A percentile compares a stretch with the other conserved stretches of the same genome.
Conservation (phyloP, 768 basidiomycete genomes). For the Psilocybe cubensis region DNA sequence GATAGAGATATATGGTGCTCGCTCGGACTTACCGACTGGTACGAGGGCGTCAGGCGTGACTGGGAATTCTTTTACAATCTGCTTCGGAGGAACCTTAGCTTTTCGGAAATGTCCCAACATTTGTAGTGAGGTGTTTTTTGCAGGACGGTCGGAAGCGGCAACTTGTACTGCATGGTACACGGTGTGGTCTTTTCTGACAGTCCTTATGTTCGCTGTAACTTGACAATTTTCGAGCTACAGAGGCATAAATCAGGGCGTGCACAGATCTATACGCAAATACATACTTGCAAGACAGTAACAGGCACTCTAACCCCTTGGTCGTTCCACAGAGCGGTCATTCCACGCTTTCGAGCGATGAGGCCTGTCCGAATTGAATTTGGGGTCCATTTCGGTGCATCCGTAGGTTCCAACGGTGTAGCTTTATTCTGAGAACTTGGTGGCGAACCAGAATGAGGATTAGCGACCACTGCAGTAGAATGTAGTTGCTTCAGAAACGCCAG, state of each 20-base stretch:
- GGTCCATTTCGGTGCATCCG: conserved; percentile 68
- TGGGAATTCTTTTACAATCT: conserved; percentile 84
- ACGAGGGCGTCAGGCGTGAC: conserved; percentile 90
- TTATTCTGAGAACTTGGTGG: conserved; percentile 26
- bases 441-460: conserved; percentile 30
- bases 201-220: conserved; percentile 79
- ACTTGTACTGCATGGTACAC: conserved; percentile 94
- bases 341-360: conserved; percentile 91
- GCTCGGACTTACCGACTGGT: conserved; percentile 69
- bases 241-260: background rate
- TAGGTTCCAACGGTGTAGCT: conserved; percentile 19
- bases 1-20: background rate
- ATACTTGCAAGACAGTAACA: conserved; percentile 92
- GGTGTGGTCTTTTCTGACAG: conserved; percentile 64
- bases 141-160: conserved; percentile 76
- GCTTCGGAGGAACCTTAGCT: conserved; percentile 82
- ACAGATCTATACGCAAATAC: background rate
- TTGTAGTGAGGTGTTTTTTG: conserved; percentile 73
- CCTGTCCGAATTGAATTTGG: conserved; percentile 88
- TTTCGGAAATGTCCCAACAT: conserved; percentile 91
- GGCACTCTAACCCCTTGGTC: conserved; percentile 86
- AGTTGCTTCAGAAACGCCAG: conserved; percentile 40
- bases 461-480: conserved; percentile 43
- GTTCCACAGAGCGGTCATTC: conserved; percentile 95
- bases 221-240: conserved; percentile 83